These are phyloP conservation scores for Curvularia lunata DNA, from an alignment of 2,329 filamentous ascomycete species.

Conservation along the genomic window DNA sequence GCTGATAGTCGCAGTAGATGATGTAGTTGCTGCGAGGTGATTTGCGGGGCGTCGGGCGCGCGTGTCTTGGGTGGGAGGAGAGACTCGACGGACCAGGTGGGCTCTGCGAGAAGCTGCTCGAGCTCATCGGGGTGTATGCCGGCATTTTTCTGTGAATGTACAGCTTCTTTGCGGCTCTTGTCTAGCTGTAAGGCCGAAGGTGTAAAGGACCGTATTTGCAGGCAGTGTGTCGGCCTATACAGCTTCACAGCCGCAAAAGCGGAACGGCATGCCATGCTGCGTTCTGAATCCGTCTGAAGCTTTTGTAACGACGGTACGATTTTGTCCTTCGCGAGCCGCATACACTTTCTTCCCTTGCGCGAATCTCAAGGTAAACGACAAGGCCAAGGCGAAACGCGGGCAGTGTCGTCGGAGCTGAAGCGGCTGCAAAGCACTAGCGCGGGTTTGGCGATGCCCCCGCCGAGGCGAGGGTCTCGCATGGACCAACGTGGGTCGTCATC, in stretches of 20 bases:
- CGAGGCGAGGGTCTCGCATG: conserved; percentile 33
- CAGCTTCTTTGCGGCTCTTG: neutral
- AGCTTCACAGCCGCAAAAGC: conserved; percentile 13
- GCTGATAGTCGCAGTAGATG: conserved; percentile 91
- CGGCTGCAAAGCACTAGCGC: conserved; percentile 24
- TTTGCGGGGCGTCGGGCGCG: conserved; percentile 45
- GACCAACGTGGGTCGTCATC: conserved; percentile 40
- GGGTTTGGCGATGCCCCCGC: conserved; percentile 18
- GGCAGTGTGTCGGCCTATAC: conserved; percentile 5
- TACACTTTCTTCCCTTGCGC: neutral
- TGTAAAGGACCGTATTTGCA: conserved; percentile 16
- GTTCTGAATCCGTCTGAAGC: neutral
- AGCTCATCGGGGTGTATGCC: conserved; percentile 40
- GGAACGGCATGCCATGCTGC: conserved; percentile 24
- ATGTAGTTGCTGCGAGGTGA: conserved; percentile 72
- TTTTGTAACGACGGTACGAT: neutral
- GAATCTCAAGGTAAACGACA: neutral
- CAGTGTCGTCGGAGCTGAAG: conserved; percentile 14
- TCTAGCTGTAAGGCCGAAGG: conserved; percentile 3
- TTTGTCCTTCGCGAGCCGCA: too few relatives aligned
- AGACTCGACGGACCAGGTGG: conserved; percentile 83
- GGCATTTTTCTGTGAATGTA: conserved; percentile 7
- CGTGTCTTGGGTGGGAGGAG: conserved; percentile 63
- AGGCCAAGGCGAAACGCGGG: neutral
- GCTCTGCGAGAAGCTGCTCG: conserved; percentile 63